Conservation (phyloP, 2,329 filamentous ascomycete genomes). For the Leptographium lundbergii region DNA sequence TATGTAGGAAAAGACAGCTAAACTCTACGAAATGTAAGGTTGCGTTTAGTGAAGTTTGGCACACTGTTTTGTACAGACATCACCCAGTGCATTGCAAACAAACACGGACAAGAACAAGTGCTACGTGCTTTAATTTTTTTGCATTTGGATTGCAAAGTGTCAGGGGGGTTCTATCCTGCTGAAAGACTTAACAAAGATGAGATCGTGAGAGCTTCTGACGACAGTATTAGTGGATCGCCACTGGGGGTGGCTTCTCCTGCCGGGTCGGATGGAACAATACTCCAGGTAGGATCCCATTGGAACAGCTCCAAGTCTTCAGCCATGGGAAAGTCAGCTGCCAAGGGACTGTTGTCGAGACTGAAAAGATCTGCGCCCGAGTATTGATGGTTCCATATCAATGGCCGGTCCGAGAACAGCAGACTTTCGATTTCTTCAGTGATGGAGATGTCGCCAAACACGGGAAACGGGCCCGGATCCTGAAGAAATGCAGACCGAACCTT, state of each 20-base stretch:
- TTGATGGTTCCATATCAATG: not conserved
- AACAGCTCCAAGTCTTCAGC: slow-evolving; percentile 2
- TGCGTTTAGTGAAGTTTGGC: too few relatives aligned
- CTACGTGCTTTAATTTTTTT: not conserved
- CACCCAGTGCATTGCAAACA: too few relatives aligned
- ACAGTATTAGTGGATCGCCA: not conserved
- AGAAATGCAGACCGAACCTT: not conserved
- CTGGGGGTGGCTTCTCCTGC: not conserved
- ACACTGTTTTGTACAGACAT: too few relatives aligned
- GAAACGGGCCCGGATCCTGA: not conserved
- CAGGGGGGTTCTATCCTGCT: not conserved
- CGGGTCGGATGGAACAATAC: not conserved
- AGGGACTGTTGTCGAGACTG: not conserved
- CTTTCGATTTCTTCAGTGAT: not conserved
- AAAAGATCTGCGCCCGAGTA: not conserved
- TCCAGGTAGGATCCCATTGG: slow-evolving; percentile 2
- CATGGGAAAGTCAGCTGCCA: not conserved
- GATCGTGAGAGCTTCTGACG: not conserved
- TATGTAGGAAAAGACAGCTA: too few relatives aligned
- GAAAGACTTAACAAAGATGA: not conserved
- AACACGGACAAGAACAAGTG: not conserved
- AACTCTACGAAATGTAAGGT: too few relatives aligned
- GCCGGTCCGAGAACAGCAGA: not conserved
- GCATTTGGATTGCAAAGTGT: too few relatives aligned
- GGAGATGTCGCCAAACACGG: not conserved